Evolutionary conservation across 177 flowering plant genomes (phyloP).

Genomic region (Vitis hybrid): DNA sequence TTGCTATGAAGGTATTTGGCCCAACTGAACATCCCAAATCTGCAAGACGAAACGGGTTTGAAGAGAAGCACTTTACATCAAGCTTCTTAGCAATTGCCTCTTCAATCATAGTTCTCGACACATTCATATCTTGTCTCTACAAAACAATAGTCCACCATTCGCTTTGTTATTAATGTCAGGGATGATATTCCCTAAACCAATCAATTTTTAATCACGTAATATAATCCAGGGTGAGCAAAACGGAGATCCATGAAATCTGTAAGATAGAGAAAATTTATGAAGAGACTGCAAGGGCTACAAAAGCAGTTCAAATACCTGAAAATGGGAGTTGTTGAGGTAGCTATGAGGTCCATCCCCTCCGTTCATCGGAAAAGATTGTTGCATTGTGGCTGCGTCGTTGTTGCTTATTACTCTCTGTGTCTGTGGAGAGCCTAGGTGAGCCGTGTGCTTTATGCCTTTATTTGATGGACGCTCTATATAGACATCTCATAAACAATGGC

Average conservation of each 20-base stretch:
- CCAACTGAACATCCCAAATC: slow-evolving; percentile 60
- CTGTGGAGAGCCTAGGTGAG: no score
- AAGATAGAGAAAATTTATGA: background rate
- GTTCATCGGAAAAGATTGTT: slow-evolving; percentile 12
- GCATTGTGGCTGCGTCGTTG: no score
- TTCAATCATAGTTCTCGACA: slow-evolving; percentile 5
- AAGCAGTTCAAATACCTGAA: slow-evolving; percentile 11
- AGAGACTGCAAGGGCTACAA: background rate
- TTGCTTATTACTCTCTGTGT: no score
- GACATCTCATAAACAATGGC: no score
- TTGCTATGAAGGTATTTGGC: slow-evolving; percentile 43
- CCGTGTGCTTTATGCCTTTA: no score
- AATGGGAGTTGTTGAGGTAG: slow-evolving; percentile 23
- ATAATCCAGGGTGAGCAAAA: no score
- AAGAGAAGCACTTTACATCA: slow-evolving; percentile 12
- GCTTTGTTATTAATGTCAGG: no score
- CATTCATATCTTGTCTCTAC: slow-evolving; percentile 11
- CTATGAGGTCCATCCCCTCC: slow-evolving; percentile 25
- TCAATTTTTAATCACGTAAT: no score
- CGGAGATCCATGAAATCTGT: no score
- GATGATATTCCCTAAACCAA: no score
- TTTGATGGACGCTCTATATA: no score
- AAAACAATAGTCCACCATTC: no score
- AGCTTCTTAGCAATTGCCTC: slow-evolving; percentile 27
- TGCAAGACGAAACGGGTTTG: slow-evolving; percentile 24